A percentile compares a stretch with the other conserved stretches of the same genome.
Evolutionary conservation across 352 stramenopile genomes (phyloP).

Genomic region (Phytophthora boehmeriae): DNA sequence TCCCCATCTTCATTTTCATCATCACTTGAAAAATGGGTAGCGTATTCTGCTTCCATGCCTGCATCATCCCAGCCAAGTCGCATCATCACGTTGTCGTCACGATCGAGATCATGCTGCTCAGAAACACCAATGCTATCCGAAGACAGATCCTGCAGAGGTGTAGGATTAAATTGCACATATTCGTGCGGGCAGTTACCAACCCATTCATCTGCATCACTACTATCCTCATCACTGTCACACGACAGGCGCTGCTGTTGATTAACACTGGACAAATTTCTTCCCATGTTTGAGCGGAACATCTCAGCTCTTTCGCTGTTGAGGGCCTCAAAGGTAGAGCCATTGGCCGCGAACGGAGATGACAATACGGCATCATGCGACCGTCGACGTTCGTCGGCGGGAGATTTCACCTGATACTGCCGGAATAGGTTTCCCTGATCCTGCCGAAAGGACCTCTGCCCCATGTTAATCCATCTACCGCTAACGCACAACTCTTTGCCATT

Average conservation of each 20-base stretch:
- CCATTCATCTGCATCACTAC: conserved; percentile 29
- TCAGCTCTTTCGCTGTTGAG: conserved; percentile 9
- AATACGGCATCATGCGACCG: conserved; percentile 9
- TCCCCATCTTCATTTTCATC: conserved; percentile 22
- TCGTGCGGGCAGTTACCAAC: conserved; percentile 19
- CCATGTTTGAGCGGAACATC: conserved; percentile 9
- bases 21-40: conserved; percentile 26
- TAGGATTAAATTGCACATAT: conserved; percentile 27
- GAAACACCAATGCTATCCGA: conserved; percentile 34
- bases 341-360: conserved; percentile 13
- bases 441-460: conserved; percentile 70
- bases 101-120: conserved; percentile 25
- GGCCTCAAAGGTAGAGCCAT: conserved; percentile 1
- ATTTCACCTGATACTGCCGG: conserved; percentile 81
- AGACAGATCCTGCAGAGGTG: conserved; percentile 25
- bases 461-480: conserved; percentile 69
- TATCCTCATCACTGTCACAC: conserved; percentile 37
- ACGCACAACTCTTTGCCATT: conserved; percentile 59
- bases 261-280: neutral
- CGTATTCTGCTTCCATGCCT: conserved; percentile 13
- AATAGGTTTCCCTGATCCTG: conserved; percentile 80
- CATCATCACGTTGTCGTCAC: conserved; percentile 16
- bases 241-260: conserved; percentile 21
- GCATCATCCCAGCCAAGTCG: conserved; percentile 24
- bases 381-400: conserved; percentile 26